phyloP scores from a whole-genome alignment of 1,284 basidiomycete species.

The Coriolopsis trogii region DNA sequence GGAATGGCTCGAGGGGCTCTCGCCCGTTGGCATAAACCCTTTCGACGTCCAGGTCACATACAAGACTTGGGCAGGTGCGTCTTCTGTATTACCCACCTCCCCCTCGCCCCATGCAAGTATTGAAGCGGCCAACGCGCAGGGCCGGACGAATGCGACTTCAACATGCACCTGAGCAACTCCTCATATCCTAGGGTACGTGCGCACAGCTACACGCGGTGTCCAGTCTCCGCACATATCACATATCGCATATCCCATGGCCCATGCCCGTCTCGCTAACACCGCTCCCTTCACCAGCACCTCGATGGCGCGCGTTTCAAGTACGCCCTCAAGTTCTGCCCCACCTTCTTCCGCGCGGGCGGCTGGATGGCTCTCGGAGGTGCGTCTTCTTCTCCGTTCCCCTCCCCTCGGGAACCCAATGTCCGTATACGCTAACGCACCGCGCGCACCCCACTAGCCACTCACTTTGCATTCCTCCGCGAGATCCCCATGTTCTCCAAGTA shows the following conservation, averaged over 20 bases:
- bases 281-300: constrained; percentile 41
- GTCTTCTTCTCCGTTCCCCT: constrained; percentile 16
- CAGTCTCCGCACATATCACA: too few relatives aligned
- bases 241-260: neutral
- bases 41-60: constrained; percentile 46
- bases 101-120: too few relatives aligned
- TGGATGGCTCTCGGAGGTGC: constrained; percentile 73
- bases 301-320: constrained; percentile 53
- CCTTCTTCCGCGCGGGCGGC: constrained; percentile 65
- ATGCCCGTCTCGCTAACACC: neutral
- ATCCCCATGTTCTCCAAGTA: constrained; percentile 75
- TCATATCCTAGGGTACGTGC: constrained; percentile 71
- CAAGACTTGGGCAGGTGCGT: constrained; percentile 55
- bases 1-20: constrained; percentile 46
- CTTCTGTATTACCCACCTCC: neutral
- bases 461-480: constrained; percentile 78
- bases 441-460: constrained; percentile 50
- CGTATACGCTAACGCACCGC: constrained; percentile 1
- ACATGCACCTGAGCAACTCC: constrained; percentile 76
- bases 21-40: constrained; percentile 61
- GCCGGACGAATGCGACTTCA: constrained; percentile 72
- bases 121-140: constrained; percentile 39
- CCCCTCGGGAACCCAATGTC: neutral
- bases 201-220: too few relatives aligned
- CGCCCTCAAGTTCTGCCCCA: constrained; percentile 57